Base-by-base conservation (phyloP, 768 basidiomycete species). In the Phlegmacium glaucopus region DNA sequence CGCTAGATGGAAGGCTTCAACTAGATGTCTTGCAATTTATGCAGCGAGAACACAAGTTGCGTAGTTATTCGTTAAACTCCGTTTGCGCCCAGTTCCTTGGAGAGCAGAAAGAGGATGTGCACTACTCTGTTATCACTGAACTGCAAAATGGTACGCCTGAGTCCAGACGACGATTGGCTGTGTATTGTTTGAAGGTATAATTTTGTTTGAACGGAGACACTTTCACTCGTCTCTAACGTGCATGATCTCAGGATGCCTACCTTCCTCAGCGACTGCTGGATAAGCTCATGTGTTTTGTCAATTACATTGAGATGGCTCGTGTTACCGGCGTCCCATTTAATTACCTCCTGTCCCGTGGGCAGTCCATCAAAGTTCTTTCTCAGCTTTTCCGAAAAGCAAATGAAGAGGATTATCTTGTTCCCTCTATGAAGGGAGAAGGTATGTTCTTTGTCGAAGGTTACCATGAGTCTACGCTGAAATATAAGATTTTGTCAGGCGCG, bases 241-340 rank as follows among this genome's bases (percentile, higher is more conserved):
- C 16, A 39, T n/a, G 37, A 18, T 4, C 46, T 9, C 54, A 96
- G 93, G 96, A 99, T 75, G 95, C 96, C 3, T 99, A 99, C 64
- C 82, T 99, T 18, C 96, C 96, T 0, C 96, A 99, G 67, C 77
- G 96, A 45, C 66, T 98, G 32, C 78, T 99, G 66, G 96, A 98
- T 66, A 99, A 98, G 66, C 76, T 99, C 27, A 97, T 98, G 96
- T 98, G 93, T 53, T 94, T 99, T 59, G 86, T 99, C 66, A 99
- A 99, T 66, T 97, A 96, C 61, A 86, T 83, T 39, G 96, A 99
- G 65, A 98, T 99, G 96, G 79, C 96, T n/a, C 90, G 96, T 64
- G 96, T 99, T 4, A 99, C 96, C 0, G 96, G 96, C n/a, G 94
- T 99, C 9, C 96, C 96, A 0, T 99, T 99, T 79, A 98, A 97